Evolutionary conservation across 305 asterid species (phyloP), one percentile per base, ranked within the genome.

Genomic region (Rubia occidens): DNA sequence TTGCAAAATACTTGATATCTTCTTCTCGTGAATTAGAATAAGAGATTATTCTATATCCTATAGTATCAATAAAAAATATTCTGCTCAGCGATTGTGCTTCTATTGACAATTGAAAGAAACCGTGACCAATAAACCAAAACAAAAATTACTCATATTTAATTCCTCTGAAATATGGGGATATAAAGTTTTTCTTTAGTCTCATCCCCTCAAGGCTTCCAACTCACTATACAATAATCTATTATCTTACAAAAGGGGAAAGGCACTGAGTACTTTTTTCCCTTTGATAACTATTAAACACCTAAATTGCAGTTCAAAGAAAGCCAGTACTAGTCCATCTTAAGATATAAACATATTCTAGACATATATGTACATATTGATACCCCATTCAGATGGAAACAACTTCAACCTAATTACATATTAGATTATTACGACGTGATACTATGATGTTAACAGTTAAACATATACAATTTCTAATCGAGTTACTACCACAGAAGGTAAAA

Each of bases 181-280:
- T 83, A 68, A 79, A 83, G 60, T 87, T 86, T 72, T 85, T 75
- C 58, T 81, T 84, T 70, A 85, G 59, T 81, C 83, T 85, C 88
- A 85, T 83, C 54, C 88, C 93, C 93, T 87, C 88, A 5, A 87
- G 21, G 85, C 89, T 74, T 87, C 89, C 72, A 87, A 60, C 72
- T 87, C 89, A 77, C 85, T 82, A 2, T 40, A 40, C 26, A 85
- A 65, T 8, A 86, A 83, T 74, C 79, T 85, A 17, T 88, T 86
- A 66, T 83, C 86, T 86, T 83, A 64, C 70, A 72, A 58, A 61
- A 71, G 60, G 11, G 71, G 8, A 49, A 13, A 39, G 5, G 39
- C 60, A 55, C 11, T 65, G 20, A 44, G 29, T 24, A 24, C 8
- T 32, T 32, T 11, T 18, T 64, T 20, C 54, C 54, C 26, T 35